Percentiles rank a stretch among this genome's conserved stretches.
Conservation (phyloP, 129 eudicot genomes). For the Erigeron canadensis region DNA sequence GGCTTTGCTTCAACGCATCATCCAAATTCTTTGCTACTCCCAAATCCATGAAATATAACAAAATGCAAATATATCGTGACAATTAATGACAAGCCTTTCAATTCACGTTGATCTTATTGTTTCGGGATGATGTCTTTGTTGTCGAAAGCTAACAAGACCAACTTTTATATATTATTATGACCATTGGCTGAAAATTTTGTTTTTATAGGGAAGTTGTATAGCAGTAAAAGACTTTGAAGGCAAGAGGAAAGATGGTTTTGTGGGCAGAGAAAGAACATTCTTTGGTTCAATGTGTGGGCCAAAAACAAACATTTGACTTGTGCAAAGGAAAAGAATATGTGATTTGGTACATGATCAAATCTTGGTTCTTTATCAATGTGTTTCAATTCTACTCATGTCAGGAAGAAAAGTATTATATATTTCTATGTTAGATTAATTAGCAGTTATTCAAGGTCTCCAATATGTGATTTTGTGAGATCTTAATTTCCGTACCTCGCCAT, state of each 20-base stretch:
- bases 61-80: background rate
- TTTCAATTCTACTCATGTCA: background rate
- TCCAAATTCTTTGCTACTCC: conserved; percentile 49
- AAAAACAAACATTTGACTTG: conserved; percentile 38
- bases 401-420: conserved; percentile 31
- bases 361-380: conserved; percentile 15
- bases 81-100: background rate
- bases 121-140: background rate
- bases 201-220: conserved; percentile 17
- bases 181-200: conserved; percentile 19
- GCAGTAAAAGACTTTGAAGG: conserved; percentile 28
- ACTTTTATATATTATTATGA: background rate
- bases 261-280: conserved; percentile 62
- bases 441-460: too few relatives aligned
- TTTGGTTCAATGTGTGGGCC: conserved; percentile 42
- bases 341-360: conserved; percentile 6
- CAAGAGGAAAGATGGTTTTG: conserved; percentile 26
- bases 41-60: conserved; percentile 52
- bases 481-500: too few relatives aligned
- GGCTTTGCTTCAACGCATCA: conserved; percentile 60
- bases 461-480: too few relatives aligned
- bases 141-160: background rate
- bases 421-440: background rate
- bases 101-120: background rate
- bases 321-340: conserved; percentile 52